These are phyloP conservation scores for Pseudogymnoascus sp. DNA, from an alignment of 2,329 filamentous ascomycete species.

Conservation along the genomic window DNA sequence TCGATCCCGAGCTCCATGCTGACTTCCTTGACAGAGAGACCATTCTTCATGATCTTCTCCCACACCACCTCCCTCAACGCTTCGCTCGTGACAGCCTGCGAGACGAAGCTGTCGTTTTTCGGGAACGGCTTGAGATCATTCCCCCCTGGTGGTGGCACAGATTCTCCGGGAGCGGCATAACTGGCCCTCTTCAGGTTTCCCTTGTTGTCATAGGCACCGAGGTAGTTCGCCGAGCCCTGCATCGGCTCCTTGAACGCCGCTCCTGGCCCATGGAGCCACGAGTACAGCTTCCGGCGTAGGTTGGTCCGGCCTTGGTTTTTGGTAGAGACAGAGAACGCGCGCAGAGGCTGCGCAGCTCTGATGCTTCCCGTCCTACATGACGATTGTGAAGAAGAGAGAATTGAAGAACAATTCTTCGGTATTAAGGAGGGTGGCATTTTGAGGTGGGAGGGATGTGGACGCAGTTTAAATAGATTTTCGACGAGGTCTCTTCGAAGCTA, in stretches of 20 bases:
- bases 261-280: slow-evolving; percentile 25
- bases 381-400: not conserved
- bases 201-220: slow-evolving; percentile 23
- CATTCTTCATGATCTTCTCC: slow-evolving; percentile 44
- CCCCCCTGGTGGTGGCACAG: slow-evolving; percentile 16
- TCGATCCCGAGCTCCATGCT: slow-evolving; percentile 57
- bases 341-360: slow-evolving; percentile 15
- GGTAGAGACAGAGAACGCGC: slow-evolving; percentile 26
- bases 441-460: not conserved
- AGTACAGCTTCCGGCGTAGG: slow-evolving; percentile 22
- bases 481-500: slow-evolving; percentile 2
- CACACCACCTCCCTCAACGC: slow-evolving; percentile 58
- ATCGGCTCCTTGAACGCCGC: slow-evolving; percentile 22
- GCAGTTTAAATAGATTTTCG: slow-evolving; percentile 6
- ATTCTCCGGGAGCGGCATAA: slow-evolving; percentile 7
- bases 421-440: slow-evolving; percentile 7
- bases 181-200: slow-evolving; percentile 23
- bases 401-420: slow-evolving; percentile 4
- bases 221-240: slow-evolving; percentile 25
- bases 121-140: slow-evolving; percentile 47
- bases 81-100: slow-evolving; percentile 56
- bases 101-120: slow-evolving; percentile 50
- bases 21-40: slow-evolving; percentile 52
- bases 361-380: slow-evolving; percentile 6
- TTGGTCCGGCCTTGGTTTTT: slow-evolving; percentile 21